Conservation (phyloP, 129 eudicot genomes). For the Gnaphalium uliginosum region DNA sequence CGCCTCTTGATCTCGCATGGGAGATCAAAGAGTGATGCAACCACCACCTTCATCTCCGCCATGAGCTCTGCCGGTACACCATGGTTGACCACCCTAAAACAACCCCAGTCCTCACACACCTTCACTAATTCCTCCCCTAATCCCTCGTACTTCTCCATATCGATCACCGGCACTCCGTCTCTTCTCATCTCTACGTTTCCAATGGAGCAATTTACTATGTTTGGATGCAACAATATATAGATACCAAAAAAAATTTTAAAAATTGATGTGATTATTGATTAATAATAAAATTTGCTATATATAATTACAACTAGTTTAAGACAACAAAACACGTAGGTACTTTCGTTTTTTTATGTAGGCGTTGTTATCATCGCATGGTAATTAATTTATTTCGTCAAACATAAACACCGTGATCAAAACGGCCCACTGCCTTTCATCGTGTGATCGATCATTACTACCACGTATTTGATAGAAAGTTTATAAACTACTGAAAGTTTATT, state of each 20-base stretch:
- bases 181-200: neutral
- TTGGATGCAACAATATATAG: neutral
- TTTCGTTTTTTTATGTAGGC: neutral
- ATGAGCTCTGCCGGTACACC: neutral
- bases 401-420: too few relatives aligned
- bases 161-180: neutral
- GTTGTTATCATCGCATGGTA: too few relatives aligned
- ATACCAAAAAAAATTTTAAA: too few relatives aligned
- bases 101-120: constrained; percentile 6
- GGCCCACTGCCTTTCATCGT: too few relatives aligned
- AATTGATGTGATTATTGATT: too few relatives aligned
- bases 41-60: neutral
- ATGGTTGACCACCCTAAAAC: constrained; percentile 4
- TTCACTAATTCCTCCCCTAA: neutral
- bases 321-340: neutral
- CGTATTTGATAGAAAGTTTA: too few relatives aligned
- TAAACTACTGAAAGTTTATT: too few relatives aligned
- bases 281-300: too few relatives aligned
- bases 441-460: too few relatives aligned
- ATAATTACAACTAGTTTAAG: neutral
- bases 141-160: neutral
- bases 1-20: neutral
- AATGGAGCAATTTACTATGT: neutral
- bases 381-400: too few relatives aligned
- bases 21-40: neutral